phyloP scores from a whole-genome alignment of 768 basidiomycete genomes.

The Hirschioporus abietinus region DNA sequence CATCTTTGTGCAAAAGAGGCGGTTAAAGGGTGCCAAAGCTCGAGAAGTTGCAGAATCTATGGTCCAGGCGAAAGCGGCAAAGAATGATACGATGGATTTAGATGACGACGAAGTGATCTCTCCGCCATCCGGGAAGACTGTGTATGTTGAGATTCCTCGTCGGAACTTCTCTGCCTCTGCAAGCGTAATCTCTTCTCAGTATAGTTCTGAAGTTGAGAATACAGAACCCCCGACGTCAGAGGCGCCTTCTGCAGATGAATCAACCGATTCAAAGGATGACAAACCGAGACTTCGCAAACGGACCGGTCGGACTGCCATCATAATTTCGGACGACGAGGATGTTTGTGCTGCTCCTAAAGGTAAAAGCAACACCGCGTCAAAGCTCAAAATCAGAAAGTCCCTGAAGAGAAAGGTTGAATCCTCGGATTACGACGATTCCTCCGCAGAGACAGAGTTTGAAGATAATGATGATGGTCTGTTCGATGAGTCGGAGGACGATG shows the following conservation, averaged over 20 bases:
- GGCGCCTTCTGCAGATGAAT: conserved; percentile 26
- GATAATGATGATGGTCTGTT: not conserved
- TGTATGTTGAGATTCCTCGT: conserved; percentile 54
- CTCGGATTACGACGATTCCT: not conserved
- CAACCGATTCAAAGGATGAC: conserved; percentile 29
- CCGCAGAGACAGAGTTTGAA: conserved; percentile 1
- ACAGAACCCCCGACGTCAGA: conserved; percentile 20
- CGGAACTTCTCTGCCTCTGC: conserved; percentile 16
- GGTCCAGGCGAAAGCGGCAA: conserved; percentile 18
- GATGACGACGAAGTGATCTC: conserved; percentile 25
- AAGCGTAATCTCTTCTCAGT: conserved; percentile 13
- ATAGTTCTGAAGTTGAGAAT: conserved; percentile 14
- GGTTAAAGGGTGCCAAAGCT: conserved; percentile 72
- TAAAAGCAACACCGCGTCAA: not conserved
- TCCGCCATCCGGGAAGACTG: conserved; percentile 34
- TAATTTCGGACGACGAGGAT: conserved; percentile 54
- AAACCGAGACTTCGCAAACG: conserved; percentile 29
- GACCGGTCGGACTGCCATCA: conserved; percentile 31
- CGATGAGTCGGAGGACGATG: conserved; percentile 26
- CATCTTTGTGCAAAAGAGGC: conserved; percentile 46
- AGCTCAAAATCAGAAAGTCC: not conserved
- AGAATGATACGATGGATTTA: conserved; percentile 17
- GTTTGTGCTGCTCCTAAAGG: conserved; percentile 19
- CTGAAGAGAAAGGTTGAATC: not conserved
- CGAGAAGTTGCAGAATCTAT: conserved; percentile 49